Evolutionary conservation across 345 rosid genomes (phyloP), one percentile per base, ranked within the genome.

Genomic region (Euphorbia peplus): DNA sequence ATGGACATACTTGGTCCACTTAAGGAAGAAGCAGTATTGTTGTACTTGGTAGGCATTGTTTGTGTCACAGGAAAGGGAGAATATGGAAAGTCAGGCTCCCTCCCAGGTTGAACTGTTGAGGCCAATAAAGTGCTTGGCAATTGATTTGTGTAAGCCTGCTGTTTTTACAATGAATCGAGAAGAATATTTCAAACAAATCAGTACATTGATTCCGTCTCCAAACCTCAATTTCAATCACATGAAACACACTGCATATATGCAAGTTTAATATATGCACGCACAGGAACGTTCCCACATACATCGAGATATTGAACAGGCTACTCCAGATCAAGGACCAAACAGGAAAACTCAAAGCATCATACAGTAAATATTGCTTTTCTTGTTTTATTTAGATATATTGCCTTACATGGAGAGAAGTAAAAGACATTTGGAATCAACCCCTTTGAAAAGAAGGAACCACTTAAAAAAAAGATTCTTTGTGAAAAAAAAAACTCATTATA

Each of bases 31-130:
- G 86, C 76, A 13, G 87, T 74, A 75, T 76, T 91, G 84, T 75
- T 81, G 63, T 76, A 88, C 79, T 87, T 88, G 25, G 90, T 67
- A 29, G 93, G 86, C 87, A 82, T 76, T 25, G 90, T 80, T 75
- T 91, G 96, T 46, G 89, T 70, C 68, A 78, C 76, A 3, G 91
- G 84, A 71, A 95, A 88, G 11, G 98, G 88, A 46, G 96, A 90
- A 71, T 88, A 91, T 72, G 87, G 85, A 59, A 87, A 84, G 42
- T 95, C 99, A 67, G 84, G 85, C 74, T 91, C 97, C 83, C 96
- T 85, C 10, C 73, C 95, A 52, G 80, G 73, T 78, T 88, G 99
- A 63, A 76, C 86, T 73, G 83, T 77, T 73, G 96, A 85, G 46
- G 91, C 81, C 86, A 95, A 66, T 73, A 91, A 81, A 25, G 84